These are phyloP conservation scores for Achaetomiella virescens DNA, from an alignment of 495 filamentous ascomycete species.

Conservation along the genomic window DNA sequence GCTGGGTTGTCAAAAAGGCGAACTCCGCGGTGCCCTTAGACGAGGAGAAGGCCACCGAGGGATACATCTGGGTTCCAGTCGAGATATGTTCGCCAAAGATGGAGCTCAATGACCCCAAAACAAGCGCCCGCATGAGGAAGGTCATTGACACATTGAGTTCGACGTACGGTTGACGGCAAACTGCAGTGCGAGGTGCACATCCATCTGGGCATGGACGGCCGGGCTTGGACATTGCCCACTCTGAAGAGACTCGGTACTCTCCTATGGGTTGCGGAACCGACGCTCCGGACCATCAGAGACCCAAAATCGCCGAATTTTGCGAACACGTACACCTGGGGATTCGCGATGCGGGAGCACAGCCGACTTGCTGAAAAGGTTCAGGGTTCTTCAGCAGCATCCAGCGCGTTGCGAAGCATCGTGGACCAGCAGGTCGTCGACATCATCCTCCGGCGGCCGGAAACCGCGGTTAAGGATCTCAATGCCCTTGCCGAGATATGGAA, in stretches of 20 bases:
- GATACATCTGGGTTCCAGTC: constrained; percentile 25
- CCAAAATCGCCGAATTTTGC: constrained; percentile 27
- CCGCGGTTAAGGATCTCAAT: not conserved
- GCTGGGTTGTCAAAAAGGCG: constrained; percentile 32
- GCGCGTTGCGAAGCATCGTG: not conserved
- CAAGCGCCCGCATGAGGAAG: constrained; percentile 5
- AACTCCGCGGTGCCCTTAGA: constrained; percentile 23
- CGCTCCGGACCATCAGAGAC: constrained; percentile 27
- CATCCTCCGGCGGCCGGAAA: not conserved
- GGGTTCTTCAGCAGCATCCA: not conserved
- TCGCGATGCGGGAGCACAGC: constrained; percentile 21
- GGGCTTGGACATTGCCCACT: constrained; percentile 19
- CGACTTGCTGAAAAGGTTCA: constrained; percentile 17
- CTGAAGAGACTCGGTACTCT: constrained; percentile 27
- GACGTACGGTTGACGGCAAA: constrained; percentile 22
- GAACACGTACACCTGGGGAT: constrained; percentile 30
- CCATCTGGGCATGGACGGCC: constrained; percentile 27
- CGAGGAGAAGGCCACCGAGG: constrained; percentile 9
- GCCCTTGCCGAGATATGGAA: constrained; percentile 23
- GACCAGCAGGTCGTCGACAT: constrained; percentile 10
- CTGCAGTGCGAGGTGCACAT: constrained; percentile 31
- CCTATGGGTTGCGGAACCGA: constrained; percentile 28
- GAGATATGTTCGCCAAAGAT: constrained; percentile 29
- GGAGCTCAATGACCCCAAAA: constrained; percentile 12
- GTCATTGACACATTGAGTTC: constrained; percentile 18